phyloP scores from a whole-genome alignment of 2,329 filamentous ascomycete genomes.

The Monosporascus ibericus region DNA sequence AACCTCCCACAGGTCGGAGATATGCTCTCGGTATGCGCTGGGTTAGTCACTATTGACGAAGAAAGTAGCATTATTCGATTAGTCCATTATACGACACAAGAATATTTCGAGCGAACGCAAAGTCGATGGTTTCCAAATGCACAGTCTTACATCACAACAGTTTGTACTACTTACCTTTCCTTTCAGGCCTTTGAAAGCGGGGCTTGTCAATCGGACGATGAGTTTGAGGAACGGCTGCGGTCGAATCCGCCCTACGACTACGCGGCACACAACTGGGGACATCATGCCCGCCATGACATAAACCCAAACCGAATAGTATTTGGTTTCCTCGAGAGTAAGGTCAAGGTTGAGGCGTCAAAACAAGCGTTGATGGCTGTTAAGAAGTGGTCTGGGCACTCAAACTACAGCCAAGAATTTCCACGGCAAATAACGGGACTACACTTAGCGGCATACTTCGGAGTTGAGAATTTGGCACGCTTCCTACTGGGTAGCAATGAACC shows the following conservation, averaged over 20 bases:
- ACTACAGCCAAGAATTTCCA: too few species aligned
- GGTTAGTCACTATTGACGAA: conserved; percentile 35
- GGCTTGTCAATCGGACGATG: neutral
- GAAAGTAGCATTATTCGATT: conserved; percentile 32
- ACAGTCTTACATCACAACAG: conserved; percentile 18
- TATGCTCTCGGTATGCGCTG: conserved; percentile 32
- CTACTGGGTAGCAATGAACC: too few species aligned
- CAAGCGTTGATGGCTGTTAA: neutral
- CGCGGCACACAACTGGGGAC: conserved; percentile 7
- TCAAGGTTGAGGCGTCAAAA: neutral
- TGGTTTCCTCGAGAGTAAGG: neutral
- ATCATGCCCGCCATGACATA: neutral
- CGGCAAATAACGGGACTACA: too few species aligned
- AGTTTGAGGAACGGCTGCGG: conserved; percentile 1
- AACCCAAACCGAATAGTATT: neutral
- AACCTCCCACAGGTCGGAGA: conserved; percentile 27
- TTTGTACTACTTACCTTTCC: conserved; percentile 30
- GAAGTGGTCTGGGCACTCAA: too few species aligned
- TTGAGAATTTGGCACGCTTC: too few species aligned
- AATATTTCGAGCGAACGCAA: conserved; percentile 30
- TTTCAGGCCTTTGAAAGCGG: conserved; percentile 12
- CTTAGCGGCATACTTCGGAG: too few species aligned
- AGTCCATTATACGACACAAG: conserved; percentile 40
- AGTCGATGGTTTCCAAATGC: conserved; percentile 25
- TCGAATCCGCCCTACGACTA: conserved; percentile 3